Base-by-base conservation (phyloP, 1,284 basidiomycete species). In the Sanghuangporus weigelae region DNA sequence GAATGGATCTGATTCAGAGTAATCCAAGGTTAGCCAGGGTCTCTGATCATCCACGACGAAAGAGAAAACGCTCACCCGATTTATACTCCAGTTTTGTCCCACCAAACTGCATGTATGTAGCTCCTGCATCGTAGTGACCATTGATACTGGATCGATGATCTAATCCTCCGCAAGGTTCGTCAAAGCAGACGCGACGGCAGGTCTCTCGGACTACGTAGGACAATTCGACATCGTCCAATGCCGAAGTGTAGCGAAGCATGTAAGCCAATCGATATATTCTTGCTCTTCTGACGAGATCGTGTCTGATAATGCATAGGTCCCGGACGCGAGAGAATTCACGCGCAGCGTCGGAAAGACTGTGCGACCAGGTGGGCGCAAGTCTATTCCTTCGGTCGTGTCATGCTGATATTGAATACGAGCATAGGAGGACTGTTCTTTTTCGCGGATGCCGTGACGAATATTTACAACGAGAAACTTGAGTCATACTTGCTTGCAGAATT, bases 161-260 rank as follows among this genome's bases (percentile, higher is more conserved):
- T 21, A 7, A 26, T 11, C n/a, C 8, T n/a, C 14, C 19, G 5
- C 7, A 51, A 66, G 64, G 6, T 66, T 66, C 31, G 44, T 62
- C 19, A 66, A 53, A 40, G 50, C 49, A 7, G 60, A 66, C 40
- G 50, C 53, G 11, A 59, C 57, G 19, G 40, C 14, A 3, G 49
- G 35, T 5, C 57, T 66, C 3, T 48, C 51, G 6, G 50, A 62
- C 31, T 66, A 54, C 36, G 40, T 23, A 54, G 60, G 61, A 39
- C 55, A 62, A 19, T 59, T 66, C 44, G 64, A 66, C 46, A 49
- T 66, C 42, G 42, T 66, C 21, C 64, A 66, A 31, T 62, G 60
- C 39, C 60, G 64, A 16, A 66, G 64, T 40, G 64, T 66, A 11
- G 61, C 61, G 16, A 57, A 57, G 40, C 64, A 66, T 39, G 62